phyloP scores from a whole-genome alignment of 2,329 filamentous ascomycete species.

The Dactylonectria estremocensis region DNA sequence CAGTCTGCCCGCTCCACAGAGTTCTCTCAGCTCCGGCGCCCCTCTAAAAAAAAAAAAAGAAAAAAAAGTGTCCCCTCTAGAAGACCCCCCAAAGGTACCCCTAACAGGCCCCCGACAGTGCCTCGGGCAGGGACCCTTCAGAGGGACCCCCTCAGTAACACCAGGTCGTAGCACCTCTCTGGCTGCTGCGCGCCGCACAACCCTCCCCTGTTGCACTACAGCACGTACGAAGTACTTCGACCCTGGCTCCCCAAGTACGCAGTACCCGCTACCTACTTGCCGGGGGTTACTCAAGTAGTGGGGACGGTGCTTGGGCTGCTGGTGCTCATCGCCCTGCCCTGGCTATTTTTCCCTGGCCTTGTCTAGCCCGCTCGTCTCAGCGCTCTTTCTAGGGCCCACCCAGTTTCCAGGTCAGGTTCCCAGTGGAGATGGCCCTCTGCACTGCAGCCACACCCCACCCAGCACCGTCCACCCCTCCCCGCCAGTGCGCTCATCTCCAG shows the following conservation, averaged over 20 bases:
- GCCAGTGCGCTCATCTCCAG: constrained; percentile 35
- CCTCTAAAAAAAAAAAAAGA: background rate
- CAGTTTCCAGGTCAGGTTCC: constrained; percentile 17
- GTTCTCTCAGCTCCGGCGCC: constrained; percentile 18
- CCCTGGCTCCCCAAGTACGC: constrained; percentile 23
- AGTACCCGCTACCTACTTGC: constrained; percentile 30
- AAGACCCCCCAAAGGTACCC: constrained; percentile 4
- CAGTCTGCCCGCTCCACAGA: constrained; percentile 23
- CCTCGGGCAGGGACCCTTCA: constrained; percentile 4
- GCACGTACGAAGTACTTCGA: too few species aligned
- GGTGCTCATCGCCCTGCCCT: constrained; percentile 21
- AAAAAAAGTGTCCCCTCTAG: background rate
- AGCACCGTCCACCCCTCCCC: constrained; percentile 28
- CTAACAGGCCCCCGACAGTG: constrained; percentile 14
- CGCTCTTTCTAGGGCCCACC: constrained; percentile 28
- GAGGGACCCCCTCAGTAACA: constrained; percentile 1
- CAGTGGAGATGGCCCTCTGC: constrained; percentile 7
- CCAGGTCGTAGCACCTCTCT: background rate
- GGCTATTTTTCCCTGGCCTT: constrained; percentile 29
- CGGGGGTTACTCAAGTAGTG: constrained; percentile 7
- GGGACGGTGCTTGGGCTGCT: constrained; percentile 25
- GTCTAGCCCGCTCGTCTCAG: constrained; percentile 44
- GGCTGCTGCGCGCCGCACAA: background rate
- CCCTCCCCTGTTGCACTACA: constrained; percentile 35
- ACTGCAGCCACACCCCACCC: constrained; percentile 10